Evolutionary conservation across 1,139 yeast genomes (phyloP).

Genomic region (Candida buenavistaensis): DNA sequence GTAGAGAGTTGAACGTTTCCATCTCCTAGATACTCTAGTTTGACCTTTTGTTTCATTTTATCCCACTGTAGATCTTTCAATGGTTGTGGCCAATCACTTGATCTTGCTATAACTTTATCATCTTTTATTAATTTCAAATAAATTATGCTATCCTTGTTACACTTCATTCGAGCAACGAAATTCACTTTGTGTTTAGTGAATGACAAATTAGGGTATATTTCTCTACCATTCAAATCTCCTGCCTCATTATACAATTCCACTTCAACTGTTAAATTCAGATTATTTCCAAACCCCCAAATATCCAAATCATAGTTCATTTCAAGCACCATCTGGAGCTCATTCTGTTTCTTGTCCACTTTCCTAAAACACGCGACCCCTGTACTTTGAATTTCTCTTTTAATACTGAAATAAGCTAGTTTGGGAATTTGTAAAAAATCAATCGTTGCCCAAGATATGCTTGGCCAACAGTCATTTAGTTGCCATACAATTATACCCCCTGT

Average conservation of each 20-base stretch:
- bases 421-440: conserved; percentile 41
- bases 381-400: conserved; percentile 43
- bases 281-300: conserved; percentile 39
- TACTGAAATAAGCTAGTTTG: conserved; percentile 45
- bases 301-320: conserved; percentile 29
- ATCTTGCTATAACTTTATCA: conserved; percentile 27
- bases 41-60: conserved; percentile 15
- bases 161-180: conserved; percentile 15
- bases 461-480: conserved; percentile 57
- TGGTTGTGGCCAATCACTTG: conserved; percentile 57
- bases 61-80: conserved; percentile 41
- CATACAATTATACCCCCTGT: conserved; percentile 48
- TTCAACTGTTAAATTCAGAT: conserved; percentile 22
- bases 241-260: conserved; percentile 28
- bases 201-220: conserved; percentile 13
- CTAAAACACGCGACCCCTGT: conserved; percentile 37
- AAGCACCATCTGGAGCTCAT: conserved; percentile 17
- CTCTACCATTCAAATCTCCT: conserved; percentile 3
- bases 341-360: conserved; percentile 17
- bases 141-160: conserved; percentile 21
- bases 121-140: conserved; percentile 18
- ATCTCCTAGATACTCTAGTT: conserved; percentile 15
- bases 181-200: conserved; percentile 23
- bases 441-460: conserved; percentile 48
- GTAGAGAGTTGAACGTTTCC: conserved; percentile 22